phyloP scores from a whole-genome alignment of 345 rosid genomes.

The Eucalyptus paniculata region DNA sequence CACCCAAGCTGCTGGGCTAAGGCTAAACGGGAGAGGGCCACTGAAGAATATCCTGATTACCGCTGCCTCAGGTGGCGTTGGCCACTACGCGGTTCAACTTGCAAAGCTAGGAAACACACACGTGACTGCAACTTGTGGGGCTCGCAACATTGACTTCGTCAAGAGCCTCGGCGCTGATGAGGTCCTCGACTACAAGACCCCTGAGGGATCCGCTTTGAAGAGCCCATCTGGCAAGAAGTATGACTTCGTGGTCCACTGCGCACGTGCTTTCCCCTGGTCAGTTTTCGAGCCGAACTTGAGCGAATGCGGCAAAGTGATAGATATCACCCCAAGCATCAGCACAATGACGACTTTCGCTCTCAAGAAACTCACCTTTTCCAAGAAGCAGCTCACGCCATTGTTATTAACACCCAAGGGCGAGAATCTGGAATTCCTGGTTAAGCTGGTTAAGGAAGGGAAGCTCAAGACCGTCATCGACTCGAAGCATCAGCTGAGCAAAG shows the following conservation, averaged over 20 bases:
- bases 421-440: neutral
- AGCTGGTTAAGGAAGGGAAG: conserved; percentile 10
- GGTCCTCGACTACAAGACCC: conserved; percentile 10
- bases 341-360: neutral
- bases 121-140: conserved; percentile 9
- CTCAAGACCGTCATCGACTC: conserved; percentile 2
- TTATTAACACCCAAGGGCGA: neutral
- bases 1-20: conserved; percentile 1
- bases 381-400: conserved; percentile 10
- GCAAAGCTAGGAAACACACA: conserved; percentile 11
- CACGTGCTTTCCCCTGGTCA: neutral
- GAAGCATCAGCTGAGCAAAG: neutral
- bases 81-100: conserved; percentile 6
- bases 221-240: conserved; percentile 10
- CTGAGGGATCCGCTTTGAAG: conserved; percentile 5
- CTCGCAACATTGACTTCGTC: conserved; percentile 1
- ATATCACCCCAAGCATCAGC: neutral
- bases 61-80: conserved; percentile 12
- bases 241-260: conserved; percentile 9
- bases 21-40: conserved; percentile 1
- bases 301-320: conserved; percentile 1
- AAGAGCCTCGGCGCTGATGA: conserved; percentile 5
- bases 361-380: conserved; percentile 1
- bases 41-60: conserved; percentile 3
- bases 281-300: conserved; percentile 4